phyloP scores from a whole-genome alignment of 805 yeast genomes.

The Candida schatavii region DNA sequence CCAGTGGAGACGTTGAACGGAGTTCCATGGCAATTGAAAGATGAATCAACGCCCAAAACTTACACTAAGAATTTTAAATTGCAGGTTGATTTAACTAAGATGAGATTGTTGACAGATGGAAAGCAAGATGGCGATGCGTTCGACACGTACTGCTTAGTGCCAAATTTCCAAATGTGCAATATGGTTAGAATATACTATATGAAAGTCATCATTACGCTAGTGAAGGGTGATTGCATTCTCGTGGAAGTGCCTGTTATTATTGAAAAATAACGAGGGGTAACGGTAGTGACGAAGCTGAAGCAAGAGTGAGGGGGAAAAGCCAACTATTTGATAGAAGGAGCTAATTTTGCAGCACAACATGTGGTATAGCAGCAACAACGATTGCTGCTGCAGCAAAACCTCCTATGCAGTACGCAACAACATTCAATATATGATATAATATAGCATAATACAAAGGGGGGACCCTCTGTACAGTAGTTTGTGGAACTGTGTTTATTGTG shows the following conservation, averaged over 20 bases:
- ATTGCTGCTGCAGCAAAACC: no score
- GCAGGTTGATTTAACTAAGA: conserved; percentile 13
- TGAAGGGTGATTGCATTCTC: conserved; percentile 2
- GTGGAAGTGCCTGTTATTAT: conserved; percentile 1
- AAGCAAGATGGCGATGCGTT: conserved; percentile 10
- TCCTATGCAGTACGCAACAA: no score
- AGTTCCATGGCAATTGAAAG: conserved; percentile 8
- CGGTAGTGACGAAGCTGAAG: not conserved
- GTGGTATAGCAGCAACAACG: no score
- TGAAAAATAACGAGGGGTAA: not conserved
- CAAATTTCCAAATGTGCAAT: conserved; percentile 37
- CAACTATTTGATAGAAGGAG: no score
- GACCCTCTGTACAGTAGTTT: no score
- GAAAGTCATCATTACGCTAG: not conserved
- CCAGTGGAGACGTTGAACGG: not conserved
- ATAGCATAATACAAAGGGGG: not conserved
- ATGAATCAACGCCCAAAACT: conserved; percentile 4
- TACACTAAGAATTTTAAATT: conserved; percentile 13
- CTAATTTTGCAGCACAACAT: no score
- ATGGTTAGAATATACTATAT: conserved; percentile 30
- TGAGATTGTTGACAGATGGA: conserved; percentile 13
- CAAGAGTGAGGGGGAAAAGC: not conserved
- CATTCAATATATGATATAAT: not conserved
- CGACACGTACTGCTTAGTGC: conserved; percentile 30
- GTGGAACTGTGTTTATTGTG: no score